phyloP scores from a whole-genome alignment of 129 eudicot species.

The Flaveria linearis region DNA sequence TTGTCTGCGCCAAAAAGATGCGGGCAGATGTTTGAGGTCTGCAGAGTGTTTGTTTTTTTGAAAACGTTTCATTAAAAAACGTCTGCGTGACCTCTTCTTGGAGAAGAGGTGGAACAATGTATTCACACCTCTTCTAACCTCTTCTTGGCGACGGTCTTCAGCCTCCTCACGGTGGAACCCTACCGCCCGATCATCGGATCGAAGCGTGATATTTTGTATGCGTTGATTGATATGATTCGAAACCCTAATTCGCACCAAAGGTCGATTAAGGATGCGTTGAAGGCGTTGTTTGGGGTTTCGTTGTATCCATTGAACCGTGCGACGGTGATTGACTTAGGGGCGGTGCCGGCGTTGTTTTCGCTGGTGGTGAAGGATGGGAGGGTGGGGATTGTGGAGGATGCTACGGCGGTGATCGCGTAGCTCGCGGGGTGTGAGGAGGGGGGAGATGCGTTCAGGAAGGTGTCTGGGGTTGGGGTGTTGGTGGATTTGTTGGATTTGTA shows the following conservation, averaged over 20 bases:
- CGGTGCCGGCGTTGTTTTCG: slow-evolving; percentile 64
- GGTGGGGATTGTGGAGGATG: slow-evolving; percentile 82
- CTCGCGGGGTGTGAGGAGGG: slow-evolving; percentile 82
- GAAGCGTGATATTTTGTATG: slow-evolving; percentile 76
- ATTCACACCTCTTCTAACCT: too few species aligned
- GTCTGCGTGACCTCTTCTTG: too few species aligned
- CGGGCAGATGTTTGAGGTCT: too few species aligned
- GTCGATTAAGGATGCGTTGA: slow-evolving; percentile 66
- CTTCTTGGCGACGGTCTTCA: too few species aligned
- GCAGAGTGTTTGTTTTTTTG: too few species aligned
- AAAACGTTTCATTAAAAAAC: too few species aligned
- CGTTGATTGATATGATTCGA: slow-evolving; percentile 58
- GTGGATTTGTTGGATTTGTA: slow-evolving; percentile 72
- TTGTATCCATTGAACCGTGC: slow-evolving; percentile 61
- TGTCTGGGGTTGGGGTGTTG: slow-evolving; percentile 67
- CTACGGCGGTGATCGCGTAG: slow-evolving; percentile 86
- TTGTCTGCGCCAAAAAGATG: too few species aligned
- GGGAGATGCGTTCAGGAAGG: slow-evolving; percentile 59
- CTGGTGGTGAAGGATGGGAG: slow-evolving; percentile 70
- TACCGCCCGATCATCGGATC: slow-evolving; percentile 73
- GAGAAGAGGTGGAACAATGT: too few species aligned
- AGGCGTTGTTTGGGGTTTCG: slow-evolving; percentile 73
- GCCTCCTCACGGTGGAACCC: slow-evolving; percentile 55
- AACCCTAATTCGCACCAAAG: slow-evolving; percentile 45
- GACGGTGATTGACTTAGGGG: slow-evolving; percentile 69